Evolutionary conservation across 2,329 filamentous ascomycete genomes (phyloP).

Genomic region (Hypomyces perniciosus): DNA sequence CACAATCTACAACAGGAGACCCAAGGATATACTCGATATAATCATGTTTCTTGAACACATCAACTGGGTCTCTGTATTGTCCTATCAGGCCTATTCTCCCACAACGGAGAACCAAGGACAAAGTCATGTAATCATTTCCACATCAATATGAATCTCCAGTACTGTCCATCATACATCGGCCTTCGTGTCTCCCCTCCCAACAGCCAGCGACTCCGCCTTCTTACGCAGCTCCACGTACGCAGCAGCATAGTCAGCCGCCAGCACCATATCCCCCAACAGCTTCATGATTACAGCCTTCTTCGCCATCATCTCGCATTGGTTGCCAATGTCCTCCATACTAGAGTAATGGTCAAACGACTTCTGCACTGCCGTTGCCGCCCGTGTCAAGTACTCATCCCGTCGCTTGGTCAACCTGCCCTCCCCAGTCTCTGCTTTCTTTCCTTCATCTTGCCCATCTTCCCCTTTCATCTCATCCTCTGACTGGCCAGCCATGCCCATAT

Average conservation of each 20-base stretch:
- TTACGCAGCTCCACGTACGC: slow-evolving; percentile 56
- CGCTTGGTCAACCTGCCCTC: slow-evolving; percentile 29
- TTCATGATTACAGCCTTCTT: slow-evolving; percentile 77
- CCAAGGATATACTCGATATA: too few species aligned
- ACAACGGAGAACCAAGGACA: too few species aligned
- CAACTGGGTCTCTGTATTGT: too few species aligned
- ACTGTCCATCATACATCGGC: background rate
- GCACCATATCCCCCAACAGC: slow-evolving; percentile 55
- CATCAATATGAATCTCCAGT: background rate
- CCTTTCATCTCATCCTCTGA: background rate
- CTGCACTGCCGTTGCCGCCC: slow-evolving; percentile 55
- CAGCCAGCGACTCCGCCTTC: slow-evolving; percentile 25
- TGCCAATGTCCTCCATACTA: slow-evolving; percentile 56
- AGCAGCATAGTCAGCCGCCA: slow-evolving; percentile 62
- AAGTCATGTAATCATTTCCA: background rate
- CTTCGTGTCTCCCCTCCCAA: slow-evolving; percentile 12
- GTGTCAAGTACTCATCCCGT: slow-evolving; percentile 51
- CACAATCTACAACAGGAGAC: too few species aligned
- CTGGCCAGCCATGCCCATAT: slow-evolving; percentile 67
- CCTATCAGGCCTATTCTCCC: too few species aligned
- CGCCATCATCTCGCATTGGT: slow-evolving; percentile 71
- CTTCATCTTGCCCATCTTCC: background rate
- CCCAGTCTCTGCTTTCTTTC: background rate
- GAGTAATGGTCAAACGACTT: slow-evolving; percentile 59
- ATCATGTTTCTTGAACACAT: too few species aligned